A percentile compares a stretch with the other conserved stretches of the same genome.
Conservation (phyloP, 257 asterid genomes). For the Leptodermis oblonga region DNA sequence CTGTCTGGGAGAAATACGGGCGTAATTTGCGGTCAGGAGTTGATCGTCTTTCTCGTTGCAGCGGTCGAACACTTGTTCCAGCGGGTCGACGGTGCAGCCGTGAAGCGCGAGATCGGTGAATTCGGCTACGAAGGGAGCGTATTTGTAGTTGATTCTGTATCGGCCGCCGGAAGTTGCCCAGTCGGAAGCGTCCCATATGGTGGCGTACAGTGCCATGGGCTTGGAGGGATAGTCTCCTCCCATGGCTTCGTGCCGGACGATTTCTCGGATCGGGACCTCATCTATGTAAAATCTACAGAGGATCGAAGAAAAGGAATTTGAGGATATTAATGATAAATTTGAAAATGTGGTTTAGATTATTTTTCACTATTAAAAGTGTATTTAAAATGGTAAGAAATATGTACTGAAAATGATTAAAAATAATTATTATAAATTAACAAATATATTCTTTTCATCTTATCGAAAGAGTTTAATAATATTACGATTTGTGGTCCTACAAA, state of each 20-base stretch:
- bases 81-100: constrained; percentile 65
- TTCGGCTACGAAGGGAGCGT: constrained; percentile 81
- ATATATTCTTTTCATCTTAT: too few relatives aligned
- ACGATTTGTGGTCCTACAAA: too few relatives aligned
- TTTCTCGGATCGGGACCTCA: constrained; percentile 73
- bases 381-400: too few relatives aligned
- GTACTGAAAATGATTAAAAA: too few relatives aligned
- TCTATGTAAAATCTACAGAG: constrained; percentile 72
- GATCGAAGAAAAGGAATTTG: neutral
- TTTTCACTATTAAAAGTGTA: too few relatives aligned
- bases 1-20: constrained; percentile 43
- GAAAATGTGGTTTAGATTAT: too few relatives aligned
- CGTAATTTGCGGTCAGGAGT: constrained; percentile 34
- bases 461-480: too few relatives aligned
- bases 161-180: constrained; percentile 98
- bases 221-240: constrained; percentile 86
- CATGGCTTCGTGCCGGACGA: constrained; percentile 56
- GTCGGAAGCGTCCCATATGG: constrained; percentile 94
- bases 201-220: constrained; percentile 87
- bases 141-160: constrained; percentile 69
- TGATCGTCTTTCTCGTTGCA: constrained; percentile 31
- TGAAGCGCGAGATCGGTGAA: constrained; percentile 72
- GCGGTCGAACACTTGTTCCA: constrained; percentile 46
- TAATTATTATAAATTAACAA: too few relatives aligned
- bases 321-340: too few relatives aligned